A percentile compares a stretch with the other conserved stretches of the same genome.
Conservation (phyloP, 1,284 basidiomycete genomes). For the Ganoderma multipileum region DNA sequence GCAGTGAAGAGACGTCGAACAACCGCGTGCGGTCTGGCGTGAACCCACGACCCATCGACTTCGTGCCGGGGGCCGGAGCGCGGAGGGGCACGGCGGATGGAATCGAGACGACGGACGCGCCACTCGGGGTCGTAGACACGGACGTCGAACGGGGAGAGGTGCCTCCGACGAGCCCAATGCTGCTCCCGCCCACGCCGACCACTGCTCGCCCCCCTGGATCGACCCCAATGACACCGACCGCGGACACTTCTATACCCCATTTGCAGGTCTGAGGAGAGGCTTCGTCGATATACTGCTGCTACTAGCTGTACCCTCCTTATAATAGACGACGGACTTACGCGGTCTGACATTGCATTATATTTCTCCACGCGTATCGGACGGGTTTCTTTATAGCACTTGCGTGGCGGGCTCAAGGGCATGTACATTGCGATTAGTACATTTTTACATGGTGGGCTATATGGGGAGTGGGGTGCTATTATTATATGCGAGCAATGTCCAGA, state of each 20-base stretch:
- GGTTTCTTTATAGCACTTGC: conserved; percentile 11
- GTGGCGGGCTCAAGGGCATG: conserved; percentile 13
- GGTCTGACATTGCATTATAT: background rate
- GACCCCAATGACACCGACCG: conserved; percentile 12
- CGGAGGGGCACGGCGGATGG: conserved; percentile 70
- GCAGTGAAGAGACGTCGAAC: conserved; percentile 74
- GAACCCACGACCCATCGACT: conserved; percentile 67
- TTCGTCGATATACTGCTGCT: conserved; percentile 12
- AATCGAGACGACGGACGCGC: conserved; percentile 62
- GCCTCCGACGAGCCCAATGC: conserved; percentile 19
- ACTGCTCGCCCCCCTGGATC: conserved; percentile 16
- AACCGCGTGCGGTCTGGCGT: conserved; percentile 77
- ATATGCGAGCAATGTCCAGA: conserved; percentile 18
- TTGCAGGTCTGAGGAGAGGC: conserved; percentile 44
- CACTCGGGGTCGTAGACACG: conserved; percentile 45
- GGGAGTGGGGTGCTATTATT: conserved; percentile 13
- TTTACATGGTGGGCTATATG: conserved; percentile 14
- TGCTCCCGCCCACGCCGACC: conserved; percentile 29
- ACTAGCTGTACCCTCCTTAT: conserved; percentile 22
- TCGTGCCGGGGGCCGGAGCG: conserved; percentile 70
- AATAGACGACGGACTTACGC: conserved; percentile 17
- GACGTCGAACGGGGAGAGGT: conserved; percentile 56
- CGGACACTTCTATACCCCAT: conserved; percentile 45
- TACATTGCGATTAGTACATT: conserved; percentile 22
- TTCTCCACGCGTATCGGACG: background rate